These are phyloP conservation scores for Penicillium sp. DNA, from an alignment of 2,329 filamentous ascomycete species.

Conservation along the genomic window DNA sequence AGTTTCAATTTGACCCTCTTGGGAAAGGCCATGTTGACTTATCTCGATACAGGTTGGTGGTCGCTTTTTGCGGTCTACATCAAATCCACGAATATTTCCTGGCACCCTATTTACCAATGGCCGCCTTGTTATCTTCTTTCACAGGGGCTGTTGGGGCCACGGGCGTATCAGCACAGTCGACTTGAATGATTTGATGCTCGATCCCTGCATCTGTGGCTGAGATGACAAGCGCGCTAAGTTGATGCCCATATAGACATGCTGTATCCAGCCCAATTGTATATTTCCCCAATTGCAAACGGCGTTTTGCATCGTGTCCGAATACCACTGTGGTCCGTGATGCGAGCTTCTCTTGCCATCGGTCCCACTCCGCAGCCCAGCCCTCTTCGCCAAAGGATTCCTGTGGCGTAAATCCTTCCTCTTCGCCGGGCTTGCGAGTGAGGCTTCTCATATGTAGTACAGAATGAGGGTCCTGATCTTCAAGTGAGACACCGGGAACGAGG, in stretches of 20 bases:
- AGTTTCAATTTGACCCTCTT: background rate
- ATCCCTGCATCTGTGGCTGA: background rate
- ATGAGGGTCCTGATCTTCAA: slow-evolving; percentile 26
- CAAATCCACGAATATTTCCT: background rate
- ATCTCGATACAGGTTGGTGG: background rate
- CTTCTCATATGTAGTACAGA: slow-evolving; percentile 28
- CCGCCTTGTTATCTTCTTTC: background rate
- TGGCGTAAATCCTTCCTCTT: slow-evolving; percentile 8
- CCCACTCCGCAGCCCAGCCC: slow-evolving; percentile 28
- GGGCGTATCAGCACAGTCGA: slow-evolving; percentile 24
- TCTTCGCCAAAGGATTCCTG: slow-evolving; percentile 23
- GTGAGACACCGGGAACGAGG: slow-evolving; percentile 21
- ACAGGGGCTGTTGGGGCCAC: slow-evolving; percentile 7
- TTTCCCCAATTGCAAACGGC: slow-evolving; percentile 25
- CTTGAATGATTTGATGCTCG: slow-evolving; percentile 21
- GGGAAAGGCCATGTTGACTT: background rate
- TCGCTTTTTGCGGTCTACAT: background rate
- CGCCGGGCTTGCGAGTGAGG: slow-evolving; percentile 4
- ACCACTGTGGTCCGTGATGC: slow-evolving; percentile 25
- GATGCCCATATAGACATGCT: slow-evolving; percentile 28
- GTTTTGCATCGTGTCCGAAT: slow-evolving; percentile 32
- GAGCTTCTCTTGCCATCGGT: slow-evolving; percentile 25
- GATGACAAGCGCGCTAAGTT: slow-evolving; percentile 28
- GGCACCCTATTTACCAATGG: background rate
- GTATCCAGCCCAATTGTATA: slow-evolving; percentile 30